Conservation (phyloP, 495 filamentous ascomycete species). For the Aspergillus avenaceus region DNA sequence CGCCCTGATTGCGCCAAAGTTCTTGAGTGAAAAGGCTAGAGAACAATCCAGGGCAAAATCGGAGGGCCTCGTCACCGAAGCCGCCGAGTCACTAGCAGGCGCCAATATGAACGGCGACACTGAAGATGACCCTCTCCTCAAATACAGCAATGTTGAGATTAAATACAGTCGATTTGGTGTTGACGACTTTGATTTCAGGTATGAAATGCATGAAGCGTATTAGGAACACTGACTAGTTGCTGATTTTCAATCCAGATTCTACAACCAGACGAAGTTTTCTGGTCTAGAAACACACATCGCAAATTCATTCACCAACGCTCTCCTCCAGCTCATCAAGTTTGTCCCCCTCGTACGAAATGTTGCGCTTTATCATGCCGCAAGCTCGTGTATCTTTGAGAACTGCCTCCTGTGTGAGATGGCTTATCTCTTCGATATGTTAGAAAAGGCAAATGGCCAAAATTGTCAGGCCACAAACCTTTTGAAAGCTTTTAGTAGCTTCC, state of each 20-base stretch:
- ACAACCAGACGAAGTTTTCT: slow-evolving; percentile 86
- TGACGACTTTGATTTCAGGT: slow-evolving; percentile 97
- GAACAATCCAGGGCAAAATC: slow-evolving; percentile 53
- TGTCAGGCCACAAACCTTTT: slow-evolving; percentile 98
- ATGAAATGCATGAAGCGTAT: slow-evolving; percentile 24
- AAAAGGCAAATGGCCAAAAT: slow-evolving; percentile 87
- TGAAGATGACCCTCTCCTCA: slow-evolving; percentile 68
- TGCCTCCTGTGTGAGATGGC: slow-evolving; percentile 94
- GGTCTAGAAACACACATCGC: slow-evolving; percentile 93
- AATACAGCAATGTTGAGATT: slow-evolving; percentile 90
- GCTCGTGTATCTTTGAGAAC: slow-evolving; percentile 69
- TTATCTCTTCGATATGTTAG: slow-evolving; percentile 95
- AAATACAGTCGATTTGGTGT: slow-evolving; percentile 97
- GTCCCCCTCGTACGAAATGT: slow-evolving; percentile 85
- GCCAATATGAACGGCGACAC: slow-evolving; percentile 59
- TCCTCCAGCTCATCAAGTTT: slow-evolving; percentile 88
- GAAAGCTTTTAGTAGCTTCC: slow-evolving; percentile 76
- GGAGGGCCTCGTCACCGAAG: slow-evolving; percentile 57
- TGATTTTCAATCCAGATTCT: slow-evolving; percentile 56
- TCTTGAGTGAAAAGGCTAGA: slow-evolving; percentile 86
- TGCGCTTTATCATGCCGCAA: slow-evolving; percentile 84
- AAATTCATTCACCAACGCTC: slow-evolving; percentile 92
- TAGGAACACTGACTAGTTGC: background rate
- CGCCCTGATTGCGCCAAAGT: slow-evolving; percentile 70
- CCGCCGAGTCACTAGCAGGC: slow-evolving; percentile 55